Evolutionary conservation across 352 stramenopile genomes (phyloP), one percentile per base, ranked within the genome.

Genomic region (Globisporangium sylvaticum): DNA sequence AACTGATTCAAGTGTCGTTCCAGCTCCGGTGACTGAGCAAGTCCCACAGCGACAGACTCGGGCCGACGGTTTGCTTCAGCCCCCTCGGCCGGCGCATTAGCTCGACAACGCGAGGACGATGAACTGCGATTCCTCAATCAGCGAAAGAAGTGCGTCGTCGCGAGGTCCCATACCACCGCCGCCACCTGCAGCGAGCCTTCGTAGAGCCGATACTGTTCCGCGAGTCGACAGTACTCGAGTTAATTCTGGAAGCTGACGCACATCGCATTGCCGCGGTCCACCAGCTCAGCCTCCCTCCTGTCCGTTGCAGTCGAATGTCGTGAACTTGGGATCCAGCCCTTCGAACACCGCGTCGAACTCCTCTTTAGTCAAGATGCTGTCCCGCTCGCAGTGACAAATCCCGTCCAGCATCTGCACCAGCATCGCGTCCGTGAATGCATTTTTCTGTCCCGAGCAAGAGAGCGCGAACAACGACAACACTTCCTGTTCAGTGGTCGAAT

Each of bases 371-470:
- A 81, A 78, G 37, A 97, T 91, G 34, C 82, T 86, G 65, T 96
- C 84, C 0, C 78, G 79, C 59, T 96, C 86, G 56, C 91, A 96
- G 50, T 87, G 78, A 12, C 76, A 76, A 50, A 98, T 95, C 0
- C 80, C 89, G 29, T 97, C 84, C 10, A 97, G 73, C 79, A 92
- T 97, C 57, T 97, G 86, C 34, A 95, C 81, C 52, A 97, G 84
- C 77, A 96, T 95, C 24, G 86, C 83, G 70, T 98, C 93, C 1
- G 92, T n/a, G n/a, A n/a, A n/a, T n/a, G n/a, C n/a, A n/a, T n/a
- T n/a, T n/a, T n/a, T n/a, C n/a, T n/a, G n/a, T n/a, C n/a, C n/a
- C n/a, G n/a, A n/a, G n/a, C n/a, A n/a, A n/a, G n/a, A n/a, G n/a
- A n/a, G n/a, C n/a, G n/a, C n/a, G n/a, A n/a, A n/a, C n/a, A n/a